Percentiles rank a stretch among this genome's conserved stretches.
These are phyloP conservation scores for Porpolomopsis calyptriformis DNA, from an alignment of 768 basidiomycete genomes.

Conservation along the genomic window DNA sequence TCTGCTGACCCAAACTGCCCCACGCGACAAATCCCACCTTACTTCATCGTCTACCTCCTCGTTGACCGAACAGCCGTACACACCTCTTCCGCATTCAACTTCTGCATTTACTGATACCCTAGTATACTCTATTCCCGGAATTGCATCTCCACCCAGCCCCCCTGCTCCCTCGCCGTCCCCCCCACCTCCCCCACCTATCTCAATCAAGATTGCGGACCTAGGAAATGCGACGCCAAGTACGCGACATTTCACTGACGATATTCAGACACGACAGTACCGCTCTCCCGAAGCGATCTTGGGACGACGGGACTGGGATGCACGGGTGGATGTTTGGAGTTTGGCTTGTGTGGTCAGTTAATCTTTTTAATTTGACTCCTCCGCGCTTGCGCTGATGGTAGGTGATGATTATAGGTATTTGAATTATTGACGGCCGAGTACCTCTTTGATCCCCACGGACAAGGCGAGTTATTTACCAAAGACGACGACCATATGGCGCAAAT, in stretches of 20 bases:
- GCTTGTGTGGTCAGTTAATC: slow-evolving; percentile 66
- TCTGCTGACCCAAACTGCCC: slow-evolving; percentile 54
- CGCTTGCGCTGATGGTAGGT: not conserved
- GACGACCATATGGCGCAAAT: slow-evolving; percentile 96
- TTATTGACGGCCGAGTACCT: slow-evolving; percentile 85
- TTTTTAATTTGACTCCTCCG: not conserved
- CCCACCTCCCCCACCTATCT: slow-evolving; percentile 39
- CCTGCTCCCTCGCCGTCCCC: not conserved
- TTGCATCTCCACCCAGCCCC: slow-evolving; percentile 14
- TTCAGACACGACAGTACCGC: slow-evolving; percentile 93
- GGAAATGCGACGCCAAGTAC: slow-evolving; percentile 90
- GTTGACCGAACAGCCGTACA: slow-evolving; percentile 15
- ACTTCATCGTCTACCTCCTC: slow-evolving; percentile 33
- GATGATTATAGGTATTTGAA: slow-evolving; percentile 58
- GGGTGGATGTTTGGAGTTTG: slow-evolving; percentile 85
- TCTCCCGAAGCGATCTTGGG: slow-evolving; percentile 92
- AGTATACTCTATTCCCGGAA: slow-evolving; percentile 15
- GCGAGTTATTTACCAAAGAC: slow-evolving; percentile 78
- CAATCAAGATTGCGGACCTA: slow-evolving; percentile 87
- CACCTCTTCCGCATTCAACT: no score
- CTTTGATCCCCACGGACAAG: slow-evolving; percentile 81
- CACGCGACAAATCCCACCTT: slow-evolving; percentile 15
- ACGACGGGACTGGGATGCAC: slow-evolving; percentile 73
- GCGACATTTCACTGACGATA: slow-evolving; percentile 88
- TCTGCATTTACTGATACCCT: slow-evolving; percentile 18